Evolutionary conservation across 306 rosid species (phyloP).

Genomic region (Sindora glabra): DNA sequence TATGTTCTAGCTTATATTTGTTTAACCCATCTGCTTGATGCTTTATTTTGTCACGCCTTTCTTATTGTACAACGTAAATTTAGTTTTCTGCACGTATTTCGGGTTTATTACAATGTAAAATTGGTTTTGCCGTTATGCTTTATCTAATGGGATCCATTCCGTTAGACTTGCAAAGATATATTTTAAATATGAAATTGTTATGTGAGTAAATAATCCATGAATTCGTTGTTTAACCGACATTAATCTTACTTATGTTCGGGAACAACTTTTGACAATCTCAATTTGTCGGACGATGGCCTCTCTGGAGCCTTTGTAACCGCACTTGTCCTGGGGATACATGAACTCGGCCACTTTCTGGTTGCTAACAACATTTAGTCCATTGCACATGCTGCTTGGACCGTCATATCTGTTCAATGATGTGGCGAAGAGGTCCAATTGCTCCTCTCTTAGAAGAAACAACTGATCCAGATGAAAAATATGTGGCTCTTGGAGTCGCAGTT

Average conservation of each 20-base stretch:
- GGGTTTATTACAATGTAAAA: constrained; percentile 2
- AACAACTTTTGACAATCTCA: constrained; percentile 81
- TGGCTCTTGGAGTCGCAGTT: constrained; percentile 70
- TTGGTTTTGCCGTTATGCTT: neutral
- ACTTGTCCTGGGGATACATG: constrained; percentile 74
- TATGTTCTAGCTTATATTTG: no score
- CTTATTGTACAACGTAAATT: neutral
- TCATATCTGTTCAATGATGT: constrained; percentile 78
- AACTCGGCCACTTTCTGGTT: constrained; percentile 63
- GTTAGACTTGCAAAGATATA: neutral
- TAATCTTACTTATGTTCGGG: constrained; percentile 44
- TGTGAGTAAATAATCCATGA: neutral
- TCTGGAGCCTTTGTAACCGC: constrained; percentile 84
- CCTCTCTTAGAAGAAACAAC: constrained; percentile 88
- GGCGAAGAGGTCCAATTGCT: constrained; percentile 95
- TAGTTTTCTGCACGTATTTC: neutral
- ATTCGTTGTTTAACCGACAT: constrained; percentile 25
- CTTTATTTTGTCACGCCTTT: no score
- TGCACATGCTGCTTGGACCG: constrained; percentile 71
- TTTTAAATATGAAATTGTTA: neutral
- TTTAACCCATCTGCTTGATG: no score
- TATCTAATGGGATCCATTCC: neutral
- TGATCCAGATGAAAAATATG: constrained; percentile 73
- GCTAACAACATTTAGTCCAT: constrained; percentile 30
- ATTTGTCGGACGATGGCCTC: constrained; percentile 78